Conservation (phyloP, 2,329 filamentous ascomycete species). For the Fusarium sp. region DNA sequence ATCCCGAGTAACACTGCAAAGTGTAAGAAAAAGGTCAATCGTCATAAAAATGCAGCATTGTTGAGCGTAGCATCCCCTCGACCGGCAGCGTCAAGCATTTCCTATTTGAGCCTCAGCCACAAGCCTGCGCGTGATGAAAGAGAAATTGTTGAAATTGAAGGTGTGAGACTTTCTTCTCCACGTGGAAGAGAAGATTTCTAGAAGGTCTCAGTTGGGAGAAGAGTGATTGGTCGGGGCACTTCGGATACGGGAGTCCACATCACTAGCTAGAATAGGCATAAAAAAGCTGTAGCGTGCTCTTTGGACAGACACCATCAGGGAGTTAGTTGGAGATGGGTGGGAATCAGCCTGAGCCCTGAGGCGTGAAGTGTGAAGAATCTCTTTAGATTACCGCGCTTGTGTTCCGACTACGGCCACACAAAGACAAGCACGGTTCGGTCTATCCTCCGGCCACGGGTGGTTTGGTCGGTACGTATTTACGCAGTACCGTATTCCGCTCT, state of each 20-base stretch:
- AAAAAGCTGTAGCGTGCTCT: not conserved
- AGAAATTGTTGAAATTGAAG: constrained; percentile 7
- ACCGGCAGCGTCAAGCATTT: constrained; percentile 9
- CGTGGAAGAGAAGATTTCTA: constrained; percentile 47
- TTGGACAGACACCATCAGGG: not conserved
- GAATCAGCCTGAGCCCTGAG: constrained; percentile 3
- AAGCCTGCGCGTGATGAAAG: constrained; percentile 31
- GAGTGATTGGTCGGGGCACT: constrained; percentile 25
- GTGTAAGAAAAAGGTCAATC: not conserved
- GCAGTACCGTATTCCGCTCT: not conserved
- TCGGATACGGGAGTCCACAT: constrained; percentile 19
- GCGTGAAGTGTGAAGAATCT: constrained; percentile 2
- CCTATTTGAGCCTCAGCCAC: constrained; percentile 22
- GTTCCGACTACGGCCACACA: constrained; percentile 19
- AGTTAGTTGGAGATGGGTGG: not conserved
- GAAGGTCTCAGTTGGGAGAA: constrained; percentile 27
- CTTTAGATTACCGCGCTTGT: constrained; percentile 9
- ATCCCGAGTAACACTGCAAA: not conserved
- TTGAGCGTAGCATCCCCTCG: constrained; percentile 5
- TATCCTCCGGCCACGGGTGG: not conserved
- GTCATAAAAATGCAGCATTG: constrained; percentile 14
- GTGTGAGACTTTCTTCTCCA: constrained; percentile 26
- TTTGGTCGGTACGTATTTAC: too few relatives aligned
- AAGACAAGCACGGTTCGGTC: constrained; percentile 12
- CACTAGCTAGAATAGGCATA: constrained; percentile 19